These are phyloP conservation scores for Huntiella bhutanensis DNA, from an alignment of 2,329 filamentous ascomycete genomes.

Conservation along the genomic window DNA sequence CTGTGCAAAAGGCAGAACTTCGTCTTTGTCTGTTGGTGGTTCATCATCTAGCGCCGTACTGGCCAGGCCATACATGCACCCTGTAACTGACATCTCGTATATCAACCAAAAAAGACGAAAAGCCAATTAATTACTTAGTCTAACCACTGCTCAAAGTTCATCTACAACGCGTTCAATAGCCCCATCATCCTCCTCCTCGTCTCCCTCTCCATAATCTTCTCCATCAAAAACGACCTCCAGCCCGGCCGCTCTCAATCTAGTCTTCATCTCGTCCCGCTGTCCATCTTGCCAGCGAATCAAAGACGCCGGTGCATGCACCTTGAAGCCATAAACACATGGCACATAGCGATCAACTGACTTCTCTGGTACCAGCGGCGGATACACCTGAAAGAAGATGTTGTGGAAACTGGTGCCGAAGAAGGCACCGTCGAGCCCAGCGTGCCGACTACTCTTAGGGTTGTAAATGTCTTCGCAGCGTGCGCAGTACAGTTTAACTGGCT, in stretches of 20 bases:
- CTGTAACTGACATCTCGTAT: too few relatives aligned
- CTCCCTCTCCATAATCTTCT: constrained; percentile 54
- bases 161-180: constrained; percentile 34
- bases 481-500: constrained; percentile 93
- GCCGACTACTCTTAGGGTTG: constrained; percentile 93
- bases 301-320: constrained; percentile 75
- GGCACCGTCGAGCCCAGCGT: constrained; percentile 86
- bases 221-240: constrained; percentile 32
- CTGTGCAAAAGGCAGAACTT: too few relatives aligned
- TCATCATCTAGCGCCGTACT: too few relatives aligned
- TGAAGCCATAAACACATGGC: constrained; percentile 85
- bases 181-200: constrained; percentile 50
- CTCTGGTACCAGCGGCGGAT: constrained; percentile 68
- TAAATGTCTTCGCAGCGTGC: constrained; percentile 95
- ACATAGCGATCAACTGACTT: constrained; percentile 78
- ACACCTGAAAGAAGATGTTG: constrained; percentile 98
- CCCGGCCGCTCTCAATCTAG: constrained; percentile 48
- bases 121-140: constrained; percentile 19
- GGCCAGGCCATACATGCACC: too few relatives aligned
- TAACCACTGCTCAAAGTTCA: constrained; percentile 35
- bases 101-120: too few relatives aligned
- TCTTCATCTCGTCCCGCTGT: constrained; percentile 65
- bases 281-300: constrained; percentile 80
- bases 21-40: too few relatives aligned
- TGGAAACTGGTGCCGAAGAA: constrained; percentile 98